Conservation (phyloP, 2,329 filamentous ascomycete species). For the Neofusicoccum laricinum region DNA sequence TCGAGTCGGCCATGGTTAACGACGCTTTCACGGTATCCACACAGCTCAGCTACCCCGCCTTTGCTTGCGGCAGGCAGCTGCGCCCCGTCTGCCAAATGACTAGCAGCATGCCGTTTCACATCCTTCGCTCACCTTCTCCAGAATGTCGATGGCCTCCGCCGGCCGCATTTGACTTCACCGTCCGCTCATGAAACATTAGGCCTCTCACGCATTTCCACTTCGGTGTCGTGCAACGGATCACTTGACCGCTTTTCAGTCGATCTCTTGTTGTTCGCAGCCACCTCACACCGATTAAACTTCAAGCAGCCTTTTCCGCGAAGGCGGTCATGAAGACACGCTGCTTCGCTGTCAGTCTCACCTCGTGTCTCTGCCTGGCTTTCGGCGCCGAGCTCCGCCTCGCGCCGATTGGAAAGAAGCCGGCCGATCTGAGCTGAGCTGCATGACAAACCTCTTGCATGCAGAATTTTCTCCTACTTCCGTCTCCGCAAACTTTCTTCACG, state of each 20-base stretch:
- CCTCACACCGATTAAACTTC: neutral
- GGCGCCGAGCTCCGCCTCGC: neutral
- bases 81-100: neutral
- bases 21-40: neutral
- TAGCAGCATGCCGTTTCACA: neutral
- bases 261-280: neutral
- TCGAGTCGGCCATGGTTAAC: neutral
- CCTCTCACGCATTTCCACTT: neutral
- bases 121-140: neutral
- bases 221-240: neutral
- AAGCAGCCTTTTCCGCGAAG: neutral
- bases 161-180: neutral
- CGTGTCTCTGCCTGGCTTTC: neutral
- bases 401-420: neutral
- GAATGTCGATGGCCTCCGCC: neutral
- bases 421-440: neutral
- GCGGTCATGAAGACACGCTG: constrained; percentile 2
- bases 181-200: neutral
- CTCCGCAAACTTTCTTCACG: neutral
- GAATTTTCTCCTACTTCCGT: neutral
- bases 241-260: constrained; percentile 12
- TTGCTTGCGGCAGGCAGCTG: neutral
- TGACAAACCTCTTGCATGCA: neutral
- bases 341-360: constrained; percentile 2
- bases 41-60: neutral